Percentiles rank a stretch among this genome's conserved stretches.
Evolutionary conservation across 805 yeast genomes (phyloP).

Genomic region (Saccharomyces kudriavzevii): DNA sequence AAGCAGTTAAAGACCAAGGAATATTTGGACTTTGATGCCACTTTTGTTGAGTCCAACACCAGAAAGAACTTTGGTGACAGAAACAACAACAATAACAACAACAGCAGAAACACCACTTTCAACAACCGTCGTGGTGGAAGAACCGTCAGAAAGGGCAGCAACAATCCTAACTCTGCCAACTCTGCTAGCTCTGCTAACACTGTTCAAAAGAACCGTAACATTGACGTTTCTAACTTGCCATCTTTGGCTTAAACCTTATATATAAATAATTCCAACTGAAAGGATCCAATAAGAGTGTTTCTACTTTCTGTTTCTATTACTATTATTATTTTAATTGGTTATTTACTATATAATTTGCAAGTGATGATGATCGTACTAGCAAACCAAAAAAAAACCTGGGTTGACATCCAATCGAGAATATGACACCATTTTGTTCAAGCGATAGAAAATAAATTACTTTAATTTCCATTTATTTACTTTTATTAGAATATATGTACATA

Average conservation of each 20-base stretch:
- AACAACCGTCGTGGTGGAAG: conserved; percentile 23
- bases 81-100: conserved; percentile 1
- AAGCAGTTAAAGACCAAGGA: conserved; percentile 80
- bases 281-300: neutral
- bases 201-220: conserved; percentile 31
- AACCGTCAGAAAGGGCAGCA: conserved; percentile 28
- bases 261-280: neutral
- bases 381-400: neutral
- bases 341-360: neutral
- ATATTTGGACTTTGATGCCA: conserved; percentile 64
- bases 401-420: neutral
- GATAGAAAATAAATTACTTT: neutral
- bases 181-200: conserved; percentile 28
- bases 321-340: neutral
- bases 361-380: neutral
- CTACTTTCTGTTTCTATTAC: neutral
- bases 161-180: conserved; percentile 16
- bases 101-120: too few species aligned
- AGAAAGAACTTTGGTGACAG: conserved; percentile 32
- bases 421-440: neutral
- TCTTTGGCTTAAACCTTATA: conserved; percentile 41
- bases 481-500: neutral
- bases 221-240: conserved; percentile 65
- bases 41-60: conserved; percentile 49
- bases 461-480: neutral